phyloP scores from a whole-genome alignment of 257 asterid species.

The Ajuga chamaepitys region DNA sequence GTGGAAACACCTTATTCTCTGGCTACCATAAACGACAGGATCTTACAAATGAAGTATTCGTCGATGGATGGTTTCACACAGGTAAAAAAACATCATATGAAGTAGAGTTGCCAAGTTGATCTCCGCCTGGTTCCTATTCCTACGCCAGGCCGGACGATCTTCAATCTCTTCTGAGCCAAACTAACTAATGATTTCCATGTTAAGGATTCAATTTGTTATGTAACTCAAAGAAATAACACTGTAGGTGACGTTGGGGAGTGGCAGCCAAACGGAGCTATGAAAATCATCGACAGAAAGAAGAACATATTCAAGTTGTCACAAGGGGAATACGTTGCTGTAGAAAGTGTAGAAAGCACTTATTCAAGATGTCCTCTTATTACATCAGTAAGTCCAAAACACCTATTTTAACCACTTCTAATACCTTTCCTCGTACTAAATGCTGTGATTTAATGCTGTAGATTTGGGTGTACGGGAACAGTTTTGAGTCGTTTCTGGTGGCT shows the following conservation, averaged over 20 bases:
- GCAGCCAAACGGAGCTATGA: conserved; percentile 81
- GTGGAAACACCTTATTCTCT: conserved; percentile 76
- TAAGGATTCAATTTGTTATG: background rate
- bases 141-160: too few species aligned
- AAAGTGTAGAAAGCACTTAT: conserved; percentile 66
- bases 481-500: conserved; percentile 83
- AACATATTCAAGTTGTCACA: conserved; percentile 93
- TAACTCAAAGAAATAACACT: background rate
- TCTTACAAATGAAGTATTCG: conserved; percentile 53
- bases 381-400: conserved; percentile 33
- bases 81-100: conserved; percentile 38
- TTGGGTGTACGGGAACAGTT: conserved; percentile 91
- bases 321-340: conserved; percentile 95
- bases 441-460: conserved; percentile 38
- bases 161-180: background rate
- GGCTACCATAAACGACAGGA: conserved; percentile 89
- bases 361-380: conserved; percentile 73
- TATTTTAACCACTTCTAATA: background rate
- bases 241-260: conserved; percentile 92
- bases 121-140: too few species aligned
- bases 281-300: conserved; percentile 86
- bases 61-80: conserved; percentile 96
- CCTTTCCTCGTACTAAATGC: background rate
- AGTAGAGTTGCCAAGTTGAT: too few species aligned
- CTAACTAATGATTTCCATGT: background rate